Evolutionary conservation across 805 yeast genomes (phyloP), one percentile per base, ranked within the genome.

Genomic region (Metschnikowia continentalis): DNA sequence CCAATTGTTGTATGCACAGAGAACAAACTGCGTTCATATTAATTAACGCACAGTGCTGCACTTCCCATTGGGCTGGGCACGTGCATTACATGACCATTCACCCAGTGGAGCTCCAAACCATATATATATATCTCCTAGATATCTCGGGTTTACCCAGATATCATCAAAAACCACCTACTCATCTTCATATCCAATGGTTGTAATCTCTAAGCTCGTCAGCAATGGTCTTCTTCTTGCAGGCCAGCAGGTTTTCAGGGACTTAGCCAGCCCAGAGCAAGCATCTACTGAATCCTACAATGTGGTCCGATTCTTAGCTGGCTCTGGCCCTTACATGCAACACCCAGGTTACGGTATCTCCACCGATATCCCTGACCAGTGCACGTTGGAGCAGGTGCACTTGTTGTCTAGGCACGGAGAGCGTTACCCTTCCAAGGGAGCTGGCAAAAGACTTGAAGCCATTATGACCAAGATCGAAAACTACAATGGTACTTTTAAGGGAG

Each of bases 321-420:
- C 76, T 19, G 86, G 80, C 1, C 88, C 88, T 6, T 82, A 78
- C 56, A 67, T 77, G 35, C 74, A 75, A 47, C 72, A 71, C 46
- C 65, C 69, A 3, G 86, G 86, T 1, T 78, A 65, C 57, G 87
- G 86, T 2, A 74, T 83, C 37, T 67, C 77, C 14, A 63, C 74
- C 19, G 79, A 69, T 8, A 56, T 71, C 1, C 84, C 86, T n/a
- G 70, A 65, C 7, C 71, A 70, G 42, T 83, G 88, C 65, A 59
- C 66, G 5, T 71, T 83, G 49, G 80, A 80, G 57, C 92, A 86
- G 65, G 88, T 86, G 8, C 90, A 85, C 57, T 67, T 86, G 20
- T 68, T 86, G 47, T 82, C 83, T 57, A 78, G 96, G 61, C 95
- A 89, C 61, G 95, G 92, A 19, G 94, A 88, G 65, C 72, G 96